Base-by-base conservation (phyloP, 2,329 filamentous ascomycete genomes). In the Scedosporium minutisporum region DNA sequence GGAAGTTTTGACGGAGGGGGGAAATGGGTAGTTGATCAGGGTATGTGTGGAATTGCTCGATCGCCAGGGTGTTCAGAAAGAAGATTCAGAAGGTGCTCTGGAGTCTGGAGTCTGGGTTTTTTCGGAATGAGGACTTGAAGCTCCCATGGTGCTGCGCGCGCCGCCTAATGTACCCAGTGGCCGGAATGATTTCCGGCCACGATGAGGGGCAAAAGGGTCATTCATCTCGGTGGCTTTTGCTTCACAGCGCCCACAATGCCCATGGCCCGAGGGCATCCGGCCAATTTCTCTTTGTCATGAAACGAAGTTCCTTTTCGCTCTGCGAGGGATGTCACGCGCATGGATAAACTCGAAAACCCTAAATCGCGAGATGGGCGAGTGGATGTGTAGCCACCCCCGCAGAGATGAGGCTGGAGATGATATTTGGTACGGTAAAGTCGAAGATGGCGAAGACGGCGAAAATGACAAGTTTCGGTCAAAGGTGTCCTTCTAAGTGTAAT, bases 111-210 rank as follows among this genome's bases (percentile, higher is more conserved):
- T 63, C 64, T 60, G 53, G 61, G 57, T 62, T 65, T 33, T 46
- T 23, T 57, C 27, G 65, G 67, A 38, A 38, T 38, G 33, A 38
- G 33, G 33, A 38, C 33, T 38, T 38, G 33, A 38, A 38, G 33
- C 33, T 38, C 33, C 33, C 33, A 38, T 38, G 33, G 33, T 12
- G 69, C 65, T 65, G 67, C 66, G 67, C 69, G 65, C 65, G 67
- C 71, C 68, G 72, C 74, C 72, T 75, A 76, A 80, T 78, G 77
- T 80, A 79, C 70, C 70, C 71, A 60, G 73, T 76, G 78, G 78
- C 78, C 77, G 77, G 77, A 78, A 79, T 73, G 21, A 6, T 70
- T 78, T 79, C 77, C 77, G 76, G 77, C 76, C 76, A 72, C 70
- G 65, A 60, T 60, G 38, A 60, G 38, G 58, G 58, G 44, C 38